Base-by-base conservation (phyloP, 1,284 basidiomycete genomes). In the Calocybe gambosa region DNA sequence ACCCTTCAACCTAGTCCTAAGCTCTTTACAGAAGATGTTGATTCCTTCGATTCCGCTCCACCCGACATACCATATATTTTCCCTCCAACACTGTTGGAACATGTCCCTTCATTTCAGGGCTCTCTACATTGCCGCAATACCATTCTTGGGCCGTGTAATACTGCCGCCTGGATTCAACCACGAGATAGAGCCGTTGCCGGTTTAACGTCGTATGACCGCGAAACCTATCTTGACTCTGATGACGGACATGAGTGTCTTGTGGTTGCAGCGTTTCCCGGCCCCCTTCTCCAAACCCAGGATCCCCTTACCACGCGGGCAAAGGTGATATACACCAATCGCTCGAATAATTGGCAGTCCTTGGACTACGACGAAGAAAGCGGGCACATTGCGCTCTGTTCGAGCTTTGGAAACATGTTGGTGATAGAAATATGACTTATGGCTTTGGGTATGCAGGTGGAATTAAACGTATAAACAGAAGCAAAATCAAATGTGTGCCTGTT, bases 81-180 rank as follows among this genome's bases (percentile, higher is more conserved):
- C 50, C 70, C 77, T 0, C 69, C 71, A 1, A 45, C 59, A 15
- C 65, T 67, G 21, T 58, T 62, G 0, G 53, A 65, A 18, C 60
- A 60, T 28, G 62, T 73, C 9, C 55, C 61, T 3, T 68, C 73
- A 12, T 58, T 62, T 2, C 71, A 67, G 12, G 80, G 79, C 13
- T 66, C 73, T 12, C 64, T 80, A 7, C 69, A 71, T 25, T 81
- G 77, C 51, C 67, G 69, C 2, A 64, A 71, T 45, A 67, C 83
- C 49, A 57, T 70, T 10, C 65, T 82, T 18, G 80, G 80, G 1
- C 58, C 61, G 8, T 63, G 69, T 43, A 76, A 78, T 2, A 80
- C 79, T 0, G 78, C 78, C 2, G 61, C 75, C 3, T 83, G 80
- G 79, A 69, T 82, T 18, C 71, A 74, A 45, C 80, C 80, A 2